Percentiles rank a stretch among this genome's conserved stretches.
Conservation (phyloP, 106 monocot species). For the Dioscorea alata region DNA sequence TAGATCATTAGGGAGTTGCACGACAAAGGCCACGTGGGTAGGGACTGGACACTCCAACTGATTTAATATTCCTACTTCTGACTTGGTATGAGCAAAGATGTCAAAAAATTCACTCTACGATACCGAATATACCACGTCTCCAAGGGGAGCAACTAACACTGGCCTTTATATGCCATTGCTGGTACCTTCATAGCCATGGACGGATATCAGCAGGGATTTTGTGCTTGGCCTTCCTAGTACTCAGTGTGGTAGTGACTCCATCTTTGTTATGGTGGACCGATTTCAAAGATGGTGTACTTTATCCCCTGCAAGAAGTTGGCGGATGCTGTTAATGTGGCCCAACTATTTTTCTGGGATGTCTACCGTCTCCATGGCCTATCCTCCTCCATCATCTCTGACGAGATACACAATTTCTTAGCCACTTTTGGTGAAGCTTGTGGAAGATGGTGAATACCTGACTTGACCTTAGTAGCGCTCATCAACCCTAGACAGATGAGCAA, state of each 20-base stretch:
- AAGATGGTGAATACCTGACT: too few relatives aligned
- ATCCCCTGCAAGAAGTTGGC: not conserved
- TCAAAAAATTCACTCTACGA: not conserved
- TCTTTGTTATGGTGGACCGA: not conserved
- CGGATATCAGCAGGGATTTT: too few relatives aligned
- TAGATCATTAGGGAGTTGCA: not conserved
- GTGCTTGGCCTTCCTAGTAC: too few relatives aligned
- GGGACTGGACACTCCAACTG: not conserved
- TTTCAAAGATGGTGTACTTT: conserved; percentile 4
- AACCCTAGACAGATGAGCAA: too few relatives aligned
- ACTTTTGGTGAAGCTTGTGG: too few relatives aligned
- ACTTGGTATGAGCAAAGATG: too few relatives aligned
- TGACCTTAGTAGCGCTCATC: too few relatives aligned
- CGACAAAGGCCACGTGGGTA: not conserved
- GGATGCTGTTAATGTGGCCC: not conserved
- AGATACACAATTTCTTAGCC: too few relatives aligned
- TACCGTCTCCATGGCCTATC: too few relatives aligned
- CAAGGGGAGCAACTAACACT: not conserved
- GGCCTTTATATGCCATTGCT: not conserved
- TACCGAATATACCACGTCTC: not conserved
- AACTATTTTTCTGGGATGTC: not conserved
- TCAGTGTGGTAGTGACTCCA: not conserved
- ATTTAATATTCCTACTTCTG: not conserved
- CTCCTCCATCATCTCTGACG: too few relatives aligned
- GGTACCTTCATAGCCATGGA: too few relatives aligned